Evolutionary conservation across 1,139 yeast species (phyloP).

Genomic region (Zhuliangozyma parablackwelliae): DNA sequence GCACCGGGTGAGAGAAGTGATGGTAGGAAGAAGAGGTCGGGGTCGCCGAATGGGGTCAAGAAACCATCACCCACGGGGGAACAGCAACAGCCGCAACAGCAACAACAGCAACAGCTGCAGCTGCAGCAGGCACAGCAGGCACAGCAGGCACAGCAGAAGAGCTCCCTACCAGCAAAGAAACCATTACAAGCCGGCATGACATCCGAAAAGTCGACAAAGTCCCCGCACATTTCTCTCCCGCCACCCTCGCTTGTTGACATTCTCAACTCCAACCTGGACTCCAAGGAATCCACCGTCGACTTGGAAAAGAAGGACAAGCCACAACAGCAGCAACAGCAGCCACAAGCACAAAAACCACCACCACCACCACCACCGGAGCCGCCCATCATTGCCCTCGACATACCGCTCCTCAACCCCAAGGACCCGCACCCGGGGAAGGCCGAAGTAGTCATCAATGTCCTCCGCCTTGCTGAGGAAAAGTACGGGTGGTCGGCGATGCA

Average conservation of each 20-base stretch:
- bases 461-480: conserved; percentile 77
- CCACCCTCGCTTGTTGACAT: too few relatives aligned
- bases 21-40: conserved; percentile 6
- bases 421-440: conserved; percentile 60
- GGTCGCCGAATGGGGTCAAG: conserved; percentile 2
- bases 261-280: conserved; percentile 3
- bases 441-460: conserved; percentile 73
- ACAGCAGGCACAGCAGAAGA: conserved; percentile 1
- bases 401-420: conserved; percentile 49
- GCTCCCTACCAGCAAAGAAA: conserved; percentile 7
- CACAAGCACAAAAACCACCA: conserved; percentile 16
- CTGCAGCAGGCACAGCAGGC: conserved; percentile 1
- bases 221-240: too few relatives aligned
- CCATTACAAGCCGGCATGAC: conserved; percentile 4
- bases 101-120: conserved; percentile 1
- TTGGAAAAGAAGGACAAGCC: conserved; percentile 12
- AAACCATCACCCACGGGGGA: conserved; percentile 1
- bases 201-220: background rate
- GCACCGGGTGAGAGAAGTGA: conserved; percentile 3
- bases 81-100: conserved; percentile 1
- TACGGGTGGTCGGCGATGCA: conserved; percentile 77
- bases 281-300: background rate
- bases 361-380: conserved; percentile 20
- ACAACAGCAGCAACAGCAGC: conserved; percentile 23
- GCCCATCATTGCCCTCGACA: conserved; percentile 56